Evolutionary conservation across 108 stramenopile genomes (phyloP).

Genomic region (Stephanodiscus minutulus): DNA sequence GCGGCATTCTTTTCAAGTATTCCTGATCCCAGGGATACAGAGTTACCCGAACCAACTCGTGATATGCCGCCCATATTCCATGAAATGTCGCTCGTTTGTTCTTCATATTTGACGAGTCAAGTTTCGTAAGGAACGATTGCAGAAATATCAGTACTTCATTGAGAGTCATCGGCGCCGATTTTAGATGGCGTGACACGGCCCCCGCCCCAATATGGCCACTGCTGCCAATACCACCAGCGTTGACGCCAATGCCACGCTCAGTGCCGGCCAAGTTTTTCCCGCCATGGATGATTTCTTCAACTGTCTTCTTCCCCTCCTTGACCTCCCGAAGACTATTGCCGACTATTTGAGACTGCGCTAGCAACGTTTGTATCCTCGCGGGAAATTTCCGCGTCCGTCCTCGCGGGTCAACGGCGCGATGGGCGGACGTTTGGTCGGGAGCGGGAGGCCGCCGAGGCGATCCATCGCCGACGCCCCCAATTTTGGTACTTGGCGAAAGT

Average conservation of each 20-base stretch:
- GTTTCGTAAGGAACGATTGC: constrained; percentile 61
- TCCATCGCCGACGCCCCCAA: constrained; percentile 15
- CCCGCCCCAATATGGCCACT: constrained; percentile 38
- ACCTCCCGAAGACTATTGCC: constrained; percentile 77
- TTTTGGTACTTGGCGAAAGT: constrained; percentile 34
- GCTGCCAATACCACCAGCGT: constrained; percentile 33
- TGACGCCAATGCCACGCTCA: constrained; percentile 5
- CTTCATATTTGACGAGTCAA: constrained; percentile 56
- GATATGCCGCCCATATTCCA: constrained; percentile 85
- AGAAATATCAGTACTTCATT: constrained; percentile 69
- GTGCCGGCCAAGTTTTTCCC: constrained; percentile 11
- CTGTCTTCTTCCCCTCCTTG: constrained; percentile 75
- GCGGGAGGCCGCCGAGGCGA: not conserved
- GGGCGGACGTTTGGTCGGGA: not conserved
- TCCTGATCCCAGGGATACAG: constrained; percentile 84
- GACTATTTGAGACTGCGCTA: constrained; percentile 69
- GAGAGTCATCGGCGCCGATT: constrained; percentile 78
- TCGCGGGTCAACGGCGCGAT: constrained; percentile 28
- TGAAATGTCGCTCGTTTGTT: constrained; percentile 67
- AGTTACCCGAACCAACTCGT: constrained; percentile 77
- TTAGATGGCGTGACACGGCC: constrained; percentile 24
- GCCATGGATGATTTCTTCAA: constrained; percentile 70
- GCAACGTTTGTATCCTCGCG: constrained; percentile 52
- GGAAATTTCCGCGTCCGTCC: constrained; percentile 45
- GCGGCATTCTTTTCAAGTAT: constrained; percentile 76